Evolutionary conservation across 73 alveolate genomes (phyloP), one percentile per base, ranked within the genome.

Genomic region (Effrenium voratum): DNA sequence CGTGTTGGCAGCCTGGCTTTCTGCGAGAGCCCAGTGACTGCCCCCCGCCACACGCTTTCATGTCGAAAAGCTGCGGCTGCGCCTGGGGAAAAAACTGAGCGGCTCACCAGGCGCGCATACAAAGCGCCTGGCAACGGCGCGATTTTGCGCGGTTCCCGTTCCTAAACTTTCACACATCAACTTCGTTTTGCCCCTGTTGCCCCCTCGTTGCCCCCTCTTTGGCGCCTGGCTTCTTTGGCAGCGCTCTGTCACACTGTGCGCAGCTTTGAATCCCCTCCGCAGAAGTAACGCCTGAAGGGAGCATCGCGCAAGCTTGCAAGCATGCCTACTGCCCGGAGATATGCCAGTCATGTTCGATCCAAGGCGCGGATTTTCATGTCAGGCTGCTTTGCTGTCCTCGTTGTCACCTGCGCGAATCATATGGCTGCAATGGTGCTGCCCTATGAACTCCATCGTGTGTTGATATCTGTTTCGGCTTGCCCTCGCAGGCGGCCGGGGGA

Each of bases 21-120:
- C 45, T 6, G 46, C 44, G 0, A 0, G 34, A 19, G 34, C 83
- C 43, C 8, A 1, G 43, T 8, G 12, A 70, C 12, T 0, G 0
- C 24, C 19, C 83, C 24, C 30, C 47, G 19, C 40, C 28, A 19
- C 90, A 45, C 68, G 0, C 44, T 19, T 66, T 66, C 5, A 10
- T 12, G 34, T 66, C 22, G 12, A 66, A 66, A 19, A 19, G 79
- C 79, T 66, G 5, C 79, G 79, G 40, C 22, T 66, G 5, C 36
- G 82, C 94, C 82, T 59, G 94, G 94, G 30, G 75, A 63, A 45
- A 85, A 85, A 45, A 85, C 66, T 45, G 94, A 85, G 6, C 94
- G 55, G 45, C 94, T 52, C 57, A 85, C 94, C 94, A 85, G 46
- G 60, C 76, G 70, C 38, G 94, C 94, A 10, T 85, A 85, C 28